These are phyloP conservation scores for Geranium rotundifolium DNA, from an alignment of 345 rosid genomes.

Conservation along the genomic window DNA sequence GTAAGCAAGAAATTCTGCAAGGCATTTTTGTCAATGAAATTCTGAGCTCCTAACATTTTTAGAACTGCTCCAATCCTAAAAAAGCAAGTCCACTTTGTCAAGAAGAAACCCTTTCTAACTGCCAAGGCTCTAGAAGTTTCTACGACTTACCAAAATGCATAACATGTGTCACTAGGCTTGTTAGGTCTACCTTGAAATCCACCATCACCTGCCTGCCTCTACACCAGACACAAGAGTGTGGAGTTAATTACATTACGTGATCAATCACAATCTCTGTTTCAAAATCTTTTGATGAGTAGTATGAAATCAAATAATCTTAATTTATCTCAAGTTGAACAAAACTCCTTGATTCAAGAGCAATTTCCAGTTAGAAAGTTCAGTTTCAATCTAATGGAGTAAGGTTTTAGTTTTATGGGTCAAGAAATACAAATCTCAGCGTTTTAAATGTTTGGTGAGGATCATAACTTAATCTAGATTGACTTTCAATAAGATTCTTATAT, in stretches of 20 bases:
- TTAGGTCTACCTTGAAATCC: slow-evolving; percentile 91
- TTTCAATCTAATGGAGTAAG: not conserved
- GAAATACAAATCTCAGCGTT: not conserved
- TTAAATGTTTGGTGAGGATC: not conserved
- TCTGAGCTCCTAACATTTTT: slow-evolving; percentile 55
- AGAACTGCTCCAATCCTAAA: slow-evolving; percentile 73
- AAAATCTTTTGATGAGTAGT: no score
- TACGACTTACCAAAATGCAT: slow-evolving; percentile 75
- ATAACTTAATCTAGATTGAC: not conserved
- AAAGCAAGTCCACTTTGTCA: slow-evolving; percentile 10
- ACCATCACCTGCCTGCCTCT: slow-evolving; percentile 84
- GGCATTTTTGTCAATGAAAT: slow-evolving; percentile 41
- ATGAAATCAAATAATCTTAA: no score
- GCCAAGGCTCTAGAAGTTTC: not conserved
- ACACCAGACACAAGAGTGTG: slow-evolving; percentile 7
- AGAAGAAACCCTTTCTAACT: not conserved
- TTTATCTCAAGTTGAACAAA: no score
- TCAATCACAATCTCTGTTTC: no score
- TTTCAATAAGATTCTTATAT: not conserved
- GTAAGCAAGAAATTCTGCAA: slow-evolving; percentile 51
- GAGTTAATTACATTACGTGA: no score
- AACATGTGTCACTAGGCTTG: slow-evolving; percentile 88
- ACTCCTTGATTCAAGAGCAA: no score
- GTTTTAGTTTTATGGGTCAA: not conserved
- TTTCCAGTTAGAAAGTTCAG: not conserved